phyloP scores from a whole-genome alignment of 305 asterid genomes.

The Fraxinus platypoda region DNA sequence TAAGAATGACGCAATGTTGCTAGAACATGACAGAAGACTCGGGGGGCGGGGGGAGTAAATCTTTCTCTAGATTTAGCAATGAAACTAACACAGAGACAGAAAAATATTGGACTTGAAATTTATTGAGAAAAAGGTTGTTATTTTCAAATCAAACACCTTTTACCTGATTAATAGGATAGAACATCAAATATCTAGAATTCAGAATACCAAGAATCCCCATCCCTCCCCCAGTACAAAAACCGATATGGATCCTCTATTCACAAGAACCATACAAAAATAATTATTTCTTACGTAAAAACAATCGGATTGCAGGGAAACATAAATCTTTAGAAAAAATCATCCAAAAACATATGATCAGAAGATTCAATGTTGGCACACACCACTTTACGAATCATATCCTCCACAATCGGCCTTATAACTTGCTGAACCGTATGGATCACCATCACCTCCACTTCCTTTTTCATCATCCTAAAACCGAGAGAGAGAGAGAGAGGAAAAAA shows the following conservation, averaged over 20 bases:
- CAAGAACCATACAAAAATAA: neutral
- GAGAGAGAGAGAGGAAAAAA: neutral
- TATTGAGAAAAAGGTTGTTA: no score
- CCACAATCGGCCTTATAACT: conserved; percentile 26
- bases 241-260: neutral
- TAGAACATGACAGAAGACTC: no score
- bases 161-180: neutral
- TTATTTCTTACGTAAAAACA: neutral
- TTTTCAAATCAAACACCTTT: neutral
- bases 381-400: conserved; percentile 26
- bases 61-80: no score
- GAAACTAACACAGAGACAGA: no score
- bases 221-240: neutral
- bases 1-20: no score
- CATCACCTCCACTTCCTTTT: conserved; percentile 27
- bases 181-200: neutral
- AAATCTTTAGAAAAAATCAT: neutral
- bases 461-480: conserved; percentile 25
- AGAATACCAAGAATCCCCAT: neutral
- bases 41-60: no score
- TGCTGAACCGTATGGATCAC: conserved; percentile 18
- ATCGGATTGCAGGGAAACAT: neutral
- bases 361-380: conserved; percentile 30
- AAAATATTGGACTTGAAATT: no score
- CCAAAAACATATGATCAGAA: neutral